Conservation (phyloP, 805 yeast genomes). For the Pichia cabralensis region DNA sequence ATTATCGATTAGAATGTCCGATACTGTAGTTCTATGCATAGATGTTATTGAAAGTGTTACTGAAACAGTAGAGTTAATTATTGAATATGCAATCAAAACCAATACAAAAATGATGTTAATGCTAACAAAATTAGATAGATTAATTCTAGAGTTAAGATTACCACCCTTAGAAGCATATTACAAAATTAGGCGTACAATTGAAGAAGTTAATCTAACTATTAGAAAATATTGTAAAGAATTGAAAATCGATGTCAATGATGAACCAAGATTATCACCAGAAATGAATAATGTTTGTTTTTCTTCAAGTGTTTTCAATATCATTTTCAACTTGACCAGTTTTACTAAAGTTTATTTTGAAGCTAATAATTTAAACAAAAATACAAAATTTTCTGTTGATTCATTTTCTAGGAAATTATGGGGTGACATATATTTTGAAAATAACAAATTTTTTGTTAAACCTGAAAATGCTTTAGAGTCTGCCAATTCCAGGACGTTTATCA, state of each 20-base stretch:
- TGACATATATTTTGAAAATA: constrained; percentile 42
- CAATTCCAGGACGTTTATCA: constrained; percentile 39
- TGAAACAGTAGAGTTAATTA: constrained; percentile 38
- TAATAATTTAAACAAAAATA: constrained; percentile 17
- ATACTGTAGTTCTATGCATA: constrained; percentile 60
- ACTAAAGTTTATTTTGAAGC: constrained; percentile 37
- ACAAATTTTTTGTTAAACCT: constrained; percentile 34
- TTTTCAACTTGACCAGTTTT: constrained; percentile 62
- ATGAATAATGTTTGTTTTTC: constrained; percentile 65
- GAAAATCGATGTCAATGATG: constrained; percentile 11
- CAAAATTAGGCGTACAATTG: constrained; percentile 53
- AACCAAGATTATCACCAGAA: constrained; percentile 43
- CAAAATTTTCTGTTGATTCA: constrained; percentile 20
- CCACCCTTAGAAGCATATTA: constrained; percentile 67
- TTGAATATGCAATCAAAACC: constrained; percentile 42
- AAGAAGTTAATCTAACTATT: constrained; percentile 52
- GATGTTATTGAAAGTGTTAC: constrained; percentile 82
- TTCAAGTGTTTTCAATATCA: constrained; percentile 49
- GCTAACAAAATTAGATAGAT: constrained; percentile 75
- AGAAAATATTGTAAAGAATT: constrained; percentile 11
- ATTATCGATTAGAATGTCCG: constrained; percentile 47
- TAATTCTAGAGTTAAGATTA: constrained; percentile 68
- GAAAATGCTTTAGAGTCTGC: constrained; percentile 16
- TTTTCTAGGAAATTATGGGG: constrained; percentile 71
- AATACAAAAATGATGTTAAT: constrained; percentile 49